Evolutionary conservation across 2,329 filamentous ascomycete species (phyloP).

Genomic region (Onygenales sp.): DNA sequence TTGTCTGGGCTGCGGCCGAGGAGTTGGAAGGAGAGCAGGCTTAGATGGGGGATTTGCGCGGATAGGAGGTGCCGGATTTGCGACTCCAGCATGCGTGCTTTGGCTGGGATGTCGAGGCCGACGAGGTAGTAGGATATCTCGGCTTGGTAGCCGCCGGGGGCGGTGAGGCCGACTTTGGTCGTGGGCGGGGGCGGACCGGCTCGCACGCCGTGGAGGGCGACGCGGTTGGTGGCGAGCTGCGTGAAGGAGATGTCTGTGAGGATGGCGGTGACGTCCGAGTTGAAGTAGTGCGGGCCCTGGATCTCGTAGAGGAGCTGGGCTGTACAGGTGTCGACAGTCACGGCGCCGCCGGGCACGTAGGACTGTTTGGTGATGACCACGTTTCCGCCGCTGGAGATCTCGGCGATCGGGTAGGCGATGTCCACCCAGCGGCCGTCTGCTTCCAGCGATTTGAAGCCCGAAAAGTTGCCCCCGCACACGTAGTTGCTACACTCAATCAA

Average conservation of each 20-base stretch:
- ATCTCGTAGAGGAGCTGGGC: constrained; percentile 47
- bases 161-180: constrained; percentile 42
- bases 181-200: constrained; percentile 37
- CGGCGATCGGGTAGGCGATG: constrained; percentile 38
- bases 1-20: constrained; percentile 23
- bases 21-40: constrained; percentile 21
- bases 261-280: constrained; percentile 47
- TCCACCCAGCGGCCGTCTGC: constrained; percentile 32
- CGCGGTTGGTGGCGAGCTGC: constrained; percentile 40
- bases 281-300: constrained; percentile 48
- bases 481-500: constrained; percentile 34
- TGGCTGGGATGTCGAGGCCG: constrained; percentile 37
- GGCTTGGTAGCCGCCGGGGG: constrained; percentile 38
- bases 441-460: constrained; percentile 32
- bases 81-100: constrained; percentile 37
- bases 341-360: constrained; percentile 28
- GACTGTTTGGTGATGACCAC: constrained; percentile 38
- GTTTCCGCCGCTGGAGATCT: constrained; percentile 32
- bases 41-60: constrained; percentile 24
- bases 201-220: constrained; percentile 39
- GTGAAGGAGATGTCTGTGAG: constrained; percentile 44
- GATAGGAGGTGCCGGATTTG: constrained; percentile 33
- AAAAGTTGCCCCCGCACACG: constrained; percentile 36
- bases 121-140: constrained; percentile 37
- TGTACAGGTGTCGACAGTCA: constrained; percentile 42